phyloP scores from a whole-genome alignment of 805 yeast species.

The Ogataea nitratoaversa region DNA sequence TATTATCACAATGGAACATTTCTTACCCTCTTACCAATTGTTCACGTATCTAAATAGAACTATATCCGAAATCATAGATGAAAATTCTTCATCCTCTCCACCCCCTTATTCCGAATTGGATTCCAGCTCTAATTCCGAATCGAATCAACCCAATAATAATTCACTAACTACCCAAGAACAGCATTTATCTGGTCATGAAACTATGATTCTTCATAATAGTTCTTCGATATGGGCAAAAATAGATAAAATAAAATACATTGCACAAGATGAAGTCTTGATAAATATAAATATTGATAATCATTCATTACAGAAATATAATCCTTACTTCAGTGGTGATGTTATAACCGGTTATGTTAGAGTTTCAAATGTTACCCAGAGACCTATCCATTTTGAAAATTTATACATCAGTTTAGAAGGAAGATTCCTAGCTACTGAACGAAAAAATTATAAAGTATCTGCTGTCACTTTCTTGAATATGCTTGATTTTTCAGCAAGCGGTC shows the following conservation, averaged over 20 bases:
- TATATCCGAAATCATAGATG: slow-evolving; percentile 10
- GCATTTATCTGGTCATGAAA: background rate
- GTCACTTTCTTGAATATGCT: slow-evolving; percentile 36
- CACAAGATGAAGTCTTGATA: slow-evolving; percentile 20
- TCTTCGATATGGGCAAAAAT: slow-evolving; percentile 12
- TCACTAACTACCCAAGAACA: background rate
- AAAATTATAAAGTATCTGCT: slow-evolving; percentile 11
- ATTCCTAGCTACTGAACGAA: slow-evolving; percentile 20
- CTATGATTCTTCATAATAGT: slow-evolving; percentile 4
- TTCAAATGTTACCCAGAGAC: slow-evolving; percentile 9
- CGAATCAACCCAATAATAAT: background rate
- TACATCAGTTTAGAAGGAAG: slow-evolving; percentile 42
- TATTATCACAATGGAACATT: slow-evolving; percentile 27
- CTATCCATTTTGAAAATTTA: slow-evolving; percentile 39
- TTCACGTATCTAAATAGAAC: slow-evolving; percentile 14
- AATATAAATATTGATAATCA: slow-evolving; percentile 26
- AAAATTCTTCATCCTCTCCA: slow-evolving; percentile 5
- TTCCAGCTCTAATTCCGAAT: background rate
- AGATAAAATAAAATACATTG: slow-evolving; percentile 8
- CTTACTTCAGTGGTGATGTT: slow-evolving; percentile 12
- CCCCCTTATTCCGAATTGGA: slow-evolving; percentile 7
- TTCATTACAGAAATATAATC: slow-evolving; percentile 6
- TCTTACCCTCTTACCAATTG: slow-evolving; percentile 18
- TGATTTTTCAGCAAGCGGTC: slow-evolving; percentile 29
- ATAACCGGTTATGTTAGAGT: slow-evolving; percentile 13